These are phyloP conservation scores for Blastobotrys attinorum DNA, from an alignment of 805 yeast genomes.

Conservation along the genomic window DNA sequence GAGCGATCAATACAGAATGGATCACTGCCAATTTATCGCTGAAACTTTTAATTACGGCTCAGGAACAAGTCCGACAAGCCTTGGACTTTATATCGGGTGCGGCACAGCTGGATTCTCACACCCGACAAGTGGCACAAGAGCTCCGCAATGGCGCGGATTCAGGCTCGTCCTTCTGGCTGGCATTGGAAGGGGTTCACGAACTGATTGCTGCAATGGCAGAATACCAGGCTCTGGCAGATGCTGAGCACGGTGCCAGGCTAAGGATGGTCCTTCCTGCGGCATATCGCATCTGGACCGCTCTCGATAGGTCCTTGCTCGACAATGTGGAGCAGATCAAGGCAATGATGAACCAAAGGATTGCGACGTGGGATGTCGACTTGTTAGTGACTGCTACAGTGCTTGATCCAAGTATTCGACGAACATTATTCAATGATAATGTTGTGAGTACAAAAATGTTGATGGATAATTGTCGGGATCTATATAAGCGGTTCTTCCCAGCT, in stretches of 20 bases:
- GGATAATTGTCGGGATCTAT: neutral
- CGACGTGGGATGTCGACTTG: slow-evolving; percentile 2
- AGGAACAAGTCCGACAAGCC: neutral
- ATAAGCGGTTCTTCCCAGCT: neutral
- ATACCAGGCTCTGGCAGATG: neutral
- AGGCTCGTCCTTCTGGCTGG: no score
- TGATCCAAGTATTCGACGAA: slow-evolving; percentile 1
- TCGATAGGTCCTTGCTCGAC: neutral
- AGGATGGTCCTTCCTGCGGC: slow-evolving; percentile 2
- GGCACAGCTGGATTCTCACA: neutral
- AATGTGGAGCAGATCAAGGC: neutral
- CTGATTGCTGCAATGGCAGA: neutral
- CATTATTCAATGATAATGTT: neutral
- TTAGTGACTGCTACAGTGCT: neutral
- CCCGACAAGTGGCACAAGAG: neutral
- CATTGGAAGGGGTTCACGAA: neutral
- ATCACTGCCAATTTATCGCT: neutral
- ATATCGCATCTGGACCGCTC: neutral
- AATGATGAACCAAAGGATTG: neutral
- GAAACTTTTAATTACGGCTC: neutral
- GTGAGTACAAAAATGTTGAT: neutral
- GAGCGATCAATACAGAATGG: neutral
- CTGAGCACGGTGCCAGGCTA: neutral
- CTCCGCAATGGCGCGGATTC: neutral
- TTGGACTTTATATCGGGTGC: neutral